These are phyloP conservation scores for Fusarium tupiense DNA, from an alignment of 2,329 filamentous ascomycete species.

Conservation along the genomic window DNA sequence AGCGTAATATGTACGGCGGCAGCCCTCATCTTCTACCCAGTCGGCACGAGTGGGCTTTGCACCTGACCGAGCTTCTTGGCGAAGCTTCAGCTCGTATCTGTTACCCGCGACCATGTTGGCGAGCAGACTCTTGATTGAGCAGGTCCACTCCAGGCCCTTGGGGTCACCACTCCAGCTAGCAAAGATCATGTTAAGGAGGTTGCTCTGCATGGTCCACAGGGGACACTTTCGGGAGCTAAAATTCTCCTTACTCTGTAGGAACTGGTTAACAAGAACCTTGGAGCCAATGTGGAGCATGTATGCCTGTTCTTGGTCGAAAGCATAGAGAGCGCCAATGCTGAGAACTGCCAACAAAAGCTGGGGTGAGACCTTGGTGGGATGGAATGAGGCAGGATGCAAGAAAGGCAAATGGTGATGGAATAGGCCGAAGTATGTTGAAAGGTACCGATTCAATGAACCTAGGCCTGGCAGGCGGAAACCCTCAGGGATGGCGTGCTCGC, in stretches of 20 bases:
- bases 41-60: constrained; percentile 81
- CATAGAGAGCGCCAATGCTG: constrained; percentile 95
- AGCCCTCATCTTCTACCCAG: constrained; percentile 97
- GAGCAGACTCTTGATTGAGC: constrained; percentile 96
- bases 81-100: constrained; percentile 93
- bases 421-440: constrained; percentile 95
- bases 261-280: constrained; percentile 96
- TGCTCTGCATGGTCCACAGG: constrained; percentile 98
- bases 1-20: constrained; percentile 95
- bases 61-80: constrained; percentile 85
- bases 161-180: constrained; percentile 99
- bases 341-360: constrained; percentile 88
- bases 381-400: constrained; percentile 91
- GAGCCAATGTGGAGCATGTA: constrained; percentile 98
- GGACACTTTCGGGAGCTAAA: constrained; percentile 98
- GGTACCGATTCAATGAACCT: constrained; percentile 85
- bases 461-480: constrained; percentile 88
- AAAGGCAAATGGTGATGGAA: constrained; percentile 98
- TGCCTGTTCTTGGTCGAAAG: constrained; percentile 95
- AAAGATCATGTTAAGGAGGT: constrained; percentile 97
- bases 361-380: constrained; percentile 80
- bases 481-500: constrained; percentile 83
- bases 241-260: constrained; percentile 97
- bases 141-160: constrained; percentile 97
- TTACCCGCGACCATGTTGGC: constrained; percentile 99